phyloP scores from a whole-genome alignment of 306 rosid species.

The Glycine soja region DNA sequence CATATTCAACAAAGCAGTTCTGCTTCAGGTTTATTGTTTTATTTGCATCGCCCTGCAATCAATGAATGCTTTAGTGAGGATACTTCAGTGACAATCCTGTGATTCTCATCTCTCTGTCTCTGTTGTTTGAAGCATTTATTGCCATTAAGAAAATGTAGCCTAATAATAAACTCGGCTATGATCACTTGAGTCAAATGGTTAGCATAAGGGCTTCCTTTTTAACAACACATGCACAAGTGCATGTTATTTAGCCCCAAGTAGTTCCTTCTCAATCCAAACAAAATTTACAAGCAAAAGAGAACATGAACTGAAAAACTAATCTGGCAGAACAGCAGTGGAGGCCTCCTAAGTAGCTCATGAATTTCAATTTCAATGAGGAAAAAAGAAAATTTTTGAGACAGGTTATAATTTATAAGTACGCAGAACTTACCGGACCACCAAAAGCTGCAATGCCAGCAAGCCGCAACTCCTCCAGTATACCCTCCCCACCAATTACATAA shows the following conservation, averaged over 20 bases:
- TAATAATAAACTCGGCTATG: constrained; percentile 19
- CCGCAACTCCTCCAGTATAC: constrained; percentile 84
- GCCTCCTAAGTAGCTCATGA: constrained; percentile 15
- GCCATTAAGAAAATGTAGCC: constrained; percentile 17
- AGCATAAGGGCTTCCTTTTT: constrained; percentile 20
- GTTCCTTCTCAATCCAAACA: constrained; percentile 13
- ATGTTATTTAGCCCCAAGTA: neutral
- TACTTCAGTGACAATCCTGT: constrained; percentile 28
- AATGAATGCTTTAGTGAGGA: constrained; percentile 49
- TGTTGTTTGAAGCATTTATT: constrained; percentile 17
- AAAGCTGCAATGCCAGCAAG: constrained; percentile 88
- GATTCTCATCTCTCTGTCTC: constrained; percentile 31
- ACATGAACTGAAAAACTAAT: constrained; percentile 14
- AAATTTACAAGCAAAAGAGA: constrained; percentile 3
- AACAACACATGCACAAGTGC: constrained; percentile 19
- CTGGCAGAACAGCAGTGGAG: constrained; percentile 10
- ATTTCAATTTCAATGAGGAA: constrained; percentile 7
- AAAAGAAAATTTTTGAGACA: neutral
- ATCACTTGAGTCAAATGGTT: constrained; percentile 25
- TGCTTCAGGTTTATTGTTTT: constrained; percentile 64
- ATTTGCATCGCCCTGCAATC: constrained; percentile 82
- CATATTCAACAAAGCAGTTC: constrained; percentile 71
- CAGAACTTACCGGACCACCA: constrained; percentile 87
- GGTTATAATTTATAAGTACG: neutral
- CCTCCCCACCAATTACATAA: constrained; percentile 88